These are phyloP conservation scores for Populus simonii DNA, from an alignment of 345 rosid genomes.

Conservation along the genomic window DNA sequence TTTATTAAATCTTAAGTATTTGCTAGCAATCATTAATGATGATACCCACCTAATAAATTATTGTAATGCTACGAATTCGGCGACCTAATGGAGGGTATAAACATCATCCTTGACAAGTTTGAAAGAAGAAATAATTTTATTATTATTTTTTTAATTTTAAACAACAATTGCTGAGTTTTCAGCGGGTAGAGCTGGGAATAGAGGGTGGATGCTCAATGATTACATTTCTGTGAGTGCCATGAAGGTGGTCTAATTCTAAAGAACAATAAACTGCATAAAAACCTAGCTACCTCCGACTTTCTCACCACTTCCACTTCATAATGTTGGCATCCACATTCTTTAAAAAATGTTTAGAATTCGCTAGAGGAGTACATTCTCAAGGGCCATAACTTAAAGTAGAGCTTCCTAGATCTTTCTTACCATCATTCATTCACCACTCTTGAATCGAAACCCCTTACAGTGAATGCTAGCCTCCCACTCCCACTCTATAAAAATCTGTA, in stretches of 20 bases:
- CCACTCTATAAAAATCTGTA: neutral
- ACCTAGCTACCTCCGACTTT: neutral
- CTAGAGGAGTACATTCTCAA: conserved; percentile 14
- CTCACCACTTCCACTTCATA: neutral
- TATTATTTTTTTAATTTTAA: no score
- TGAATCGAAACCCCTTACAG: neutral
- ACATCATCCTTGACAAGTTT: no score
- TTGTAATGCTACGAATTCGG: neutral
- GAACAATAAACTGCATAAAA: no score
- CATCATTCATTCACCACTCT: neutral
- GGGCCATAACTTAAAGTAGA: conserved; percentile 19
- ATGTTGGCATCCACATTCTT: neutral
- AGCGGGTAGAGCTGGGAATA: neutral
- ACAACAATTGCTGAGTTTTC: neutral
- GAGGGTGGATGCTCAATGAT: neutral
- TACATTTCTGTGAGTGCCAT: neutral
- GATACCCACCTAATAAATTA: neutral
- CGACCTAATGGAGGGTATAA: neutral
- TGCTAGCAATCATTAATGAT: neutral
- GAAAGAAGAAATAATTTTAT: no score
- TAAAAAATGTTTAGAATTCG: neutral
- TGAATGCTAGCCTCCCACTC: neutral
- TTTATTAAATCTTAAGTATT: neutral
- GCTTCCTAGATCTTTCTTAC: conserved; percentile 11
- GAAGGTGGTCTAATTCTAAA: no score